Conservation (phyloP, 192 early-diverging fungal species). For the Podila minutissima region DNA sequence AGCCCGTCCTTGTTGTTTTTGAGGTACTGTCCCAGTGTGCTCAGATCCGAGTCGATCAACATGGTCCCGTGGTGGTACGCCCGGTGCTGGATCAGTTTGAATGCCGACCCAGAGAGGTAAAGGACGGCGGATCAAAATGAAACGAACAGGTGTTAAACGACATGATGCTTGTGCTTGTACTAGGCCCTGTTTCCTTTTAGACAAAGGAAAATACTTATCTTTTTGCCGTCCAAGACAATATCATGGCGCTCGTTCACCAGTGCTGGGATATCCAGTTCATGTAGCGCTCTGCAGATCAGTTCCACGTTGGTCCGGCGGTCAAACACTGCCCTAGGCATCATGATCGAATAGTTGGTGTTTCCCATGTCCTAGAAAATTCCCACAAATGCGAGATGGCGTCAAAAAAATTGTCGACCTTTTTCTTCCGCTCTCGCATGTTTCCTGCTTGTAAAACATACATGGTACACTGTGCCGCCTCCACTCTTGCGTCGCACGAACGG, state of each 20-base stretch:
- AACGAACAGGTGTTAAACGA: background rate
- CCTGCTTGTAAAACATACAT: constrained; percentile 60
- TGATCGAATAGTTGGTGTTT: constrained; percentile 94
- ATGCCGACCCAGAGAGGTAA: constrained; percentile 93
- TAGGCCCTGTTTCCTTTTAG: background rate
- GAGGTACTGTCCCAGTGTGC: constrained; percentile 40
- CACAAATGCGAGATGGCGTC: too few species aligned
- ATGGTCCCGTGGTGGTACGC: constrained; percentile 99
- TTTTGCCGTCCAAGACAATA: constrained; percentile 83
- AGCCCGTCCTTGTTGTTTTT: constrained; percentile 62
- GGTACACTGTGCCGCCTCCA: constrained; percentile 96
- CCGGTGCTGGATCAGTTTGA: constrained; percentile 82
- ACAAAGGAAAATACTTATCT: constrained; percentile 56
- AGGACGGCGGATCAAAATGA: constrained; percentile 4
- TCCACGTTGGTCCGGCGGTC: constrained; percentile 77
- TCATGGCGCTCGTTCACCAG: constrained; percentile 90
- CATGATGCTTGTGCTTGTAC: too few species aligned
- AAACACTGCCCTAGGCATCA: constrained; percentile 91
- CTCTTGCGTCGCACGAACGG: constrained; percentile 89
- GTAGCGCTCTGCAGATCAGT: constrained; percentile 80
- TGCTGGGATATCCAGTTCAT: constrained; percentile 81
- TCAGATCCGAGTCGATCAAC: constrained; percentile 91
- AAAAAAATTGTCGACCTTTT: background rate
- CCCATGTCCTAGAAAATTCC: constrained; percentile 77
- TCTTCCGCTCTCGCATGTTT: background rate